Conservation (phyloP, 2,329 filamentous ascomycete genomes). For the Colletotrichum godetiae region DNA sequence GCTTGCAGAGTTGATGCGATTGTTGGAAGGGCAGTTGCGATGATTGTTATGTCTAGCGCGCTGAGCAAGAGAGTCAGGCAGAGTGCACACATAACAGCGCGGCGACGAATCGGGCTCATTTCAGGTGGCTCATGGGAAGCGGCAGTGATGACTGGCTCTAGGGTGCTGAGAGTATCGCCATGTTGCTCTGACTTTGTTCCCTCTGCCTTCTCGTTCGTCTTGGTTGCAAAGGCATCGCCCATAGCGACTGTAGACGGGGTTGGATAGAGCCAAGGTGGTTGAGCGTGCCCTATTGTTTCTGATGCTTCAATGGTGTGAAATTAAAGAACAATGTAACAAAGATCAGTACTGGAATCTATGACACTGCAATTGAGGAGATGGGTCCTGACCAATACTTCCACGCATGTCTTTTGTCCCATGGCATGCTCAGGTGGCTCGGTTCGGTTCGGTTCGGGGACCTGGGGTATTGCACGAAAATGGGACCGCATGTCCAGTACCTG, state of each 20-base stretch:
- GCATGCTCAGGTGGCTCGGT: neutral
- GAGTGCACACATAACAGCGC: slow-evolving; percentile 31
- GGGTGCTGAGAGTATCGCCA: neutral
- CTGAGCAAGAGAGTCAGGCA: slow-evolving; percentile 42
- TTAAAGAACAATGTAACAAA: no score
- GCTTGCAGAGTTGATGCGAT: slow-evolving; percentile 39
- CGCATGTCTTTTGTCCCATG: neutral
- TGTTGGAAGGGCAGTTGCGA: slow-evolving; percentile 43
- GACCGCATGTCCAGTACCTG: neutral
- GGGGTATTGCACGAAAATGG: neutral
- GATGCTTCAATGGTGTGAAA: no score
- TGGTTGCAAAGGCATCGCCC: neutral
- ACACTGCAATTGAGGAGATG: neutral
- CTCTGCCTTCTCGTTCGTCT: neutral
- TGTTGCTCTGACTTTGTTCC: neutral
- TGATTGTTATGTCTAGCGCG: slow-evolving; percentile 43
- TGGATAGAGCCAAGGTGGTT: no score
- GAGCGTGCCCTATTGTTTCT: no score
- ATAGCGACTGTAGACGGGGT: neutral
- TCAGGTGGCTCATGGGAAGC: neutral
- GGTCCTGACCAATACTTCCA: neutral
- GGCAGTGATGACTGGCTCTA: neutral
- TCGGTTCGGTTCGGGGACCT: neutral
- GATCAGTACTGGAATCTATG: neutral
- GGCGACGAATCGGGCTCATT: neutral